These are phyloP conservation scores for Guadua angustifolia DNA, from an alignment of 176 grass and related monocot species.

Conservation along the genomic window DNA sequence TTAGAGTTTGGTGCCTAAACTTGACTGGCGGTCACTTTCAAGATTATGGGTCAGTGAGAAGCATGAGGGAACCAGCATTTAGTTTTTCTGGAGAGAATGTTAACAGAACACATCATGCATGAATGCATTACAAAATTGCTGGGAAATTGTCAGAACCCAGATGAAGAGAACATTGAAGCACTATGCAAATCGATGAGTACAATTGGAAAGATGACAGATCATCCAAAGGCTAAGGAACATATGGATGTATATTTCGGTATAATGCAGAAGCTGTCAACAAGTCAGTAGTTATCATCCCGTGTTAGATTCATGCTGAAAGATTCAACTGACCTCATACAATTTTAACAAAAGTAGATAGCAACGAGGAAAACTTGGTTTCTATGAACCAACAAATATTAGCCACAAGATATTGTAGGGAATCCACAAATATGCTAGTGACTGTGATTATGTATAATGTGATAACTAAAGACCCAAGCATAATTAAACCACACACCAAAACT, in stretches of 20 bases:
- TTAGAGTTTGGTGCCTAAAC: too few species aligned
- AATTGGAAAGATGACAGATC: constrained; percentile 95
- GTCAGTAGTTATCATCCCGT: constrained; percentile 69
- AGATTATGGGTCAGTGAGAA: too few species aligned
- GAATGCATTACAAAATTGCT: constrained; percentile 91
- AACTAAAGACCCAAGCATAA: too few species aligned
- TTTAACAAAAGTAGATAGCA: too few species aligned
- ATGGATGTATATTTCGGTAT: constrained; percentile 90
- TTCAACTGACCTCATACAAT: constrained; percentile 68
- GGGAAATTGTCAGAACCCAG: constrained; percentile 63
- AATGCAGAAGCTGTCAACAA: constrained; percentile 67
- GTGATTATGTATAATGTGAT: too few species aligned
- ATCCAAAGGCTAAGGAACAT: constrained; percentile 86
- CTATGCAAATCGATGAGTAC: constrained; percentile 97
- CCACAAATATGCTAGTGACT: too few species aligned
- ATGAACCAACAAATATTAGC: too few species aligned
- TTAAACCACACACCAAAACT: too few species aligned
- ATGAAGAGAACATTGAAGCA: constrained; percentile 92
- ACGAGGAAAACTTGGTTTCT: too few species aligned
- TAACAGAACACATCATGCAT: constrained; percentile 96
- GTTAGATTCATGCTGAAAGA: constrained; percentile 92
- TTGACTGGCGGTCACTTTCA: too few species aligned
- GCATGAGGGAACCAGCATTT: too few species aligned
- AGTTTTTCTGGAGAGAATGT: constrained; percentile 53
- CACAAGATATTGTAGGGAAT: too few species aligned